Percentiles rank a stretch among this genome's conserved stretches.
Conservation (phyloP, 495 filamentous ascomycete genomes). For the Bacidia gigantensis region DNA sequence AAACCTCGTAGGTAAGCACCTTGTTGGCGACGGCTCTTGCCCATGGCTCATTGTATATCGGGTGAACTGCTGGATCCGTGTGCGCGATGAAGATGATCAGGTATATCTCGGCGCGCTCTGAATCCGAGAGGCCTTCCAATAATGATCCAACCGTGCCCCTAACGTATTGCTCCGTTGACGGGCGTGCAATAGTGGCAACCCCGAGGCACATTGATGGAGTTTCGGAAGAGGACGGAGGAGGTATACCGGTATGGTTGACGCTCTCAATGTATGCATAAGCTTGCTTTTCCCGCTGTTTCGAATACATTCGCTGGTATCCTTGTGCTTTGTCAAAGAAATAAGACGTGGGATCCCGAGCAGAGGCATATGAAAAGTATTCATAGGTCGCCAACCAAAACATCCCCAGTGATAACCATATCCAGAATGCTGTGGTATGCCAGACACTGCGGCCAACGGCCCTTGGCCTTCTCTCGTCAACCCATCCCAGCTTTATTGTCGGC, state of each 20-base stretch:
- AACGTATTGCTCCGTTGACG: constrained; percentile 30
- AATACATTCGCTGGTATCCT: constrained; percentile 29
- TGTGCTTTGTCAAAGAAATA: constrained; percentile 27
- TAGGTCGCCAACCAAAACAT: background rate
- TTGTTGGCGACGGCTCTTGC: constrained; percentile 30
- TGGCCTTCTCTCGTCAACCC: background rate
- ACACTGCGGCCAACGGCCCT: background rate
- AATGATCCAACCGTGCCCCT: constrained; percentile 36
- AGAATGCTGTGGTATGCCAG: constrained; percentile 1
- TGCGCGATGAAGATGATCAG: constrained; percentile 42
- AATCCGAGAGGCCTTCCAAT: constrained; percentile 31
- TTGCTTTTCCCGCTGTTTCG: constrained; percentile 19
- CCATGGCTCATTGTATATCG: constrained; percentile 36
- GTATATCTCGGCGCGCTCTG: constrained; percentile 33
- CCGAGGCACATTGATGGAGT: constrained; percentile 23
- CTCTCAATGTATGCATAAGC: constrained; percentile 17
- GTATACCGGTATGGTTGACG: constrained; percentile 11
- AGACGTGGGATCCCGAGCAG: constrained; percentile 28
- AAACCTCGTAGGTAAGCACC: constrained; percentile 27
- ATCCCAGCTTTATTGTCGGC: background rate
- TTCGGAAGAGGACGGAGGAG: constrained; percentile 1
- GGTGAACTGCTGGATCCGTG: constrained; percentile 32
- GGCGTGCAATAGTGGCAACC: constrained; percentile 26
- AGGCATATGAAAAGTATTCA: background rate
- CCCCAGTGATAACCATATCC: constrained; percentile 3